Conservation (phyloP, 352 stramenopile species). For the Pythium guiyangense region DNA sequence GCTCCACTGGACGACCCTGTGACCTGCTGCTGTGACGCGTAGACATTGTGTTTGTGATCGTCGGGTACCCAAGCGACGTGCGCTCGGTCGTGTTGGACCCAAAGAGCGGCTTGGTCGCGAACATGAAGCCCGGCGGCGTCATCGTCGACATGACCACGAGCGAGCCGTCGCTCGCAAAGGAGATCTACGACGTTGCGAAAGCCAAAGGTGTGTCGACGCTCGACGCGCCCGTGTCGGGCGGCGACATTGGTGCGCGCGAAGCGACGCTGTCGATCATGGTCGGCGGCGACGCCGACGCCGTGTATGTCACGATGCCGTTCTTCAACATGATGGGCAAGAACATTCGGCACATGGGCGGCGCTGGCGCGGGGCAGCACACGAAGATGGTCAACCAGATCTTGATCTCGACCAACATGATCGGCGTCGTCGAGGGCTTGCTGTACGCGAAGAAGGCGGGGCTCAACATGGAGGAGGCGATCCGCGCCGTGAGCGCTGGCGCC, state of each 20-base stretch:
- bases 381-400: conserved; percentile 93
- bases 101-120: conserved; percentile 55
- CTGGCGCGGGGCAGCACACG: conserved; percentile 83
- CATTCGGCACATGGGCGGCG: conserved; percentile 82
- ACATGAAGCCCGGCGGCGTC: conserved; percentile 73
- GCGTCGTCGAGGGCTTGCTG: conserved; percentile 83
- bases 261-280: conserved; percentile 90
- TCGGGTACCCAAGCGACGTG: conserved; percentile 85
- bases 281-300: conserved; percentile 76
- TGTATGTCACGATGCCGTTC: conserved; percentile 81
- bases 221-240: conserved; percentile 83
- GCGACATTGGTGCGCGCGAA: conserved; percentile 85
- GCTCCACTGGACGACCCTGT: background rate
- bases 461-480: conserved; percentile 87
- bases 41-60: conserved; percentile 91
- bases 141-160: conserved; percentile 91
- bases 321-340: conserved; percentile 89
- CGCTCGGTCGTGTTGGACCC: conserved; percentile 69
- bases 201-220: conserved; percentile 65
- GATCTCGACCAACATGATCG: conserved; percentile 88
- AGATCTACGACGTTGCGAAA: conserved; percentile 79
- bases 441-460: conserved; percentile 87
- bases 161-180: conserved; percentile 82
- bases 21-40: background rate
- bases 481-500: conserved; percentile 75